phyloP scores from a whole-genome alignment of 495 filamentous ascomycete genomes.

The Hypoxylon subgilvum region DNA sequence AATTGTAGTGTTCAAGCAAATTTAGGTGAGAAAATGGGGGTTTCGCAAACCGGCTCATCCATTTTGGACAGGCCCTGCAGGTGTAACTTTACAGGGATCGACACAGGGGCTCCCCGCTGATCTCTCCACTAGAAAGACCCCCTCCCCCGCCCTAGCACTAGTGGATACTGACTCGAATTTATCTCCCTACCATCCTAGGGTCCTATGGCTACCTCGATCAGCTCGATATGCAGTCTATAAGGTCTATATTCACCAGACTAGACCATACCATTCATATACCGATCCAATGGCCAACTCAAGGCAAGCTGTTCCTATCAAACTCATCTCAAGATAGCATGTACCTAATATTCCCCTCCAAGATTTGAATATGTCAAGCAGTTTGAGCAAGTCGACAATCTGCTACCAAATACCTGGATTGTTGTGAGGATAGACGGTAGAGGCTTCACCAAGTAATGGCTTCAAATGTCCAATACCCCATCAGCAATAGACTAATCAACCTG shows the following conservation, averaged over 20 bases:
- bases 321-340: not conserved
- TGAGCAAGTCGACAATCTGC: constrained; percentile 77
- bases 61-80: no score
- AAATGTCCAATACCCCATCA: not conserved
- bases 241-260: not conserved
- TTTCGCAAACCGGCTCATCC: no score
- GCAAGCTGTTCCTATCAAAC: constrained; percentile 35
- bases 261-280: not conserved
- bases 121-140: constrained; percentile 7
- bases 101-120: constrained; percentile 13
- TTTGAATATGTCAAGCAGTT: constrained; percentile 93
- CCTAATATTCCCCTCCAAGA: constrained; percentile 48
- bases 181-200: not conserved
- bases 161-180: not conserved
- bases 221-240: not conserved
- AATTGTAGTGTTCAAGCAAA: no score
- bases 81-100: not conserved
- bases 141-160: no score
- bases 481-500: constrained; percentile 1
- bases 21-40: no score
- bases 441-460: constrained; percentile 75
- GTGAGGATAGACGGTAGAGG: constrained; percentile 90
- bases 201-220: no score
- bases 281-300: constrained; percentile 56
- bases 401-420: constrained; percentile 92